Base-by-base conservation (phyloP, 2,329 filamentous ascomycete genomes). In the Thielaviopsis cerberus region DNA sequence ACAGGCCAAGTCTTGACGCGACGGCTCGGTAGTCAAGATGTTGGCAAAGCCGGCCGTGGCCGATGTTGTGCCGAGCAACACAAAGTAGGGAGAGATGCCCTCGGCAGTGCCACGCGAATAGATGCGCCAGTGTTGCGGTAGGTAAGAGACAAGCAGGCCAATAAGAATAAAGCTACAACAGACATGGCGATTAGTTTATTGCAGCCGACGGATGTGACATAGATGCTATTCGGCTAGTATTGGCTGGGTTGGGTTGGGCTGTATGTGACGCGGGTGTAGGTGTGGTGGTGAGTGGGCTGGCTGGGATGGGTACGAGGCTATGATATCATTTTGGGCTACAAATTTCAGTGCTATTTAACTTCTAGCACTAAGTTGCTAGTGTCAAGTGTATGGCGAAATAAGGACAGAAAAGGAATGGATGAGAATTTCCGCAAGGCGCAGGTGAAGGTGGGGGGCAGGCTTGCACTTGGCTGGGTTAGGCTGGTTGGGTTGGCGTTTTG, bases 91-190 rank as follows among this genome's bases (percentile, higher is more conserved):
- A 27, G 90, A 96, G 62, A 98, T 90, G 62, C 92, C 92, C 69
- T 94, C 91, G 23, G 91, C 94, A 15, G 88, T 92, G 61, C 83
- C 81, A 58, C 89, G 81, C 48, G 79, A 76, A 64, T 95, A 87
- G 71, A 98, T 97, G 66, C 92, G 88, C 69, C 85, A 80, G 71
- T 97, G 91, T 69, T 98, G 92, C 0, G 92, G 92, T 1, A 97
- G 78, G 72, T 98, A 98, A 34, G 91, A 97, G 60, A 94, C 73
- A 62, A 96, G 76, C 65, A 97, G 90, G 59, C 91, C 91, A 64
- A 94, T 68, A 62, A 97, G 76, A 64, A 97, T 88, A 65, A 94
- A 67, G 62, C 78, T 81, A 53, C 22, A 53, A 3, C 15, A 41
- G 34, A 41, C 34, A 41, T 41, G 41, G 11, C 13, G n/a, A 22